Conservation (phyloP, 441 rosid genomes). For the Geranium incanum region DNA sequence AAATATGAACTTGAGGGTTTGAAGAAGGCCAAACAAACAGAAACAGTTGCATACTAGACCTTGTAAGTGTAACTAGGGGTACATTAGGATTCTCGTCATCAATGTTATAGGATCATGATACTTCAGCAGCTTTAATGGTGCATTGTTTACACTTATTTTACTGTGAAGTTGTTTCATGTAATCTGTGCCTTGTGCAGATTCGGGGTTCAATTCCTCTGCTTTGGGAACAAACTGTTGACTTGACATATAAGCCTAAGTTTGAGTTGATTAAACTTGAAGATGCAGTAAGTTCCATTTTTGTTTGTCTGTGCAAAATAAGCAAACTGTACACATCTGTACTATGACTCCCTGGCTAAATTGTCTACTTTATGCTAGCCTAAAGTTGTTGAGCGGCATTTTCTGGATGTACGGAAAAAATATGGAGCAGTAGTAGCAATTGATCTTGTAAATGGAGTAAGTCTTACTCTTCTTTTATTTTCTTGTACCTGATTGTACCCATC, state of each 20-base stretch:
- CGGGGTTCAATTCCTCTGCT: slow-evolving; percentile 85
- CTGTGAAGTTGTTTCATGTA: neutral
- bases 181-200: slow-evolving; percentile 34
- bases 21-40: neutral
- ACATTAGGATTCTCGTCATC: neutral
- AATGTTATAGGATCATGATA: neutral
- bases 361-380: slow-evolving; percentile 38
- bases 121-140: neutral
- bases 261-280: slow-evolving; percentile 86
- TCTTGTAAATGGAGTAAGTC: slow-evolving; percentile 75
- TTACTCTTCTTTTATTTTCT: slow-evolving; percentile 12
- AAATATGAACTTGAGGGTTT: neutral
- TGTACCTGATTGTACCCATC: neutral
- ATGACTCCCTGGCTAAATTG: slow-evolving; percentile 10
- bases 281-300: slow-evolving; percentile 51
- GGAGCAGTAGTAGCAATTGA: slow-evolving; percentile 72
- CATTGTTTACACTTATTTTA: neutral
- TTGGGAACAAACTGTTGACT: slow-evolving; percentile 75
- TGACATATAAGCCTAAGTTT: slow-evolving; percentile 72
- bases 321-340: neutral
- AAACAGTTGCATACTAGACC: neutral
- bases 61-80: neutral
- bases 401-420: slow-evolving; percentile 87
- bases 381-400: slow-evolving; percentile 79
- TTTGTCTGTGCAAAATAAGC: slow-evolving; percentile 1